These are phyloP conservation scores for Amanita polypyramis DNA, from an alignment of 768 basidiomycete genomes.

Conservation along the genomic window DNA sequence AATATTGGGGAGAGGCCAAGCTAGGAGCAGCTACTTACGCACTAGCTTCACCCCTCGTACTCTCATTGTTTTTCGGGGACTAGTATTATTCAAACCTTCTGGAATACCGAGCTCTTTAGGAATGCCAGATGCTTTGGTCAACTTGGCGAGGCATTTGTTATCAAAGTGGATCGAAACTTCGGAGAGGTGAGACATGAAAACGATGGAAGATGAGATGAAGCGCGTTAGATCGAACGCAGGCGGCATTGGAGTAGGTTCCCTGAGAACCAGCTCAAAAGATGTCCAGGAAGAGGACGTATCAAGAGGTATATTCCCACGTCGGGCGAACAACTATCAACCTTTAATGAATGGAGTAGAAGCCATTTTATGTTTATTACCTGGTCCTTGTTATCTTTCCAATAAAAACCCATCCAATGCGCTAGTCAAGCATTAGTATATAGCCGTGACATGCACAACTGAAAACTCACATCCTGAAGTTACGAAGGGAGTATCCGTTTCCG, in stretches of 20 bases:
- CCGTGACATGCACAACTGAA: not conserved
- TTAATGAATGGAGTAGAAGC: slow-evolving; percentile 3
- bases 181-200: slow-evolving; percentile 78
- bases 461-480: slow-evolving; percentile 65
- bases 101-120: slow-evolving; percentile 43
- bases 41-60: slow-evolving; percentile 54
- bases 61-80: slow-evolving; percentile 55
- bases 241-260: slow-evolving; percentile 74
- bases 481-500: slow-evolving; percentile 75
- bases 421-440: slow-evolving; percentile 9
- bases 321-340: slow-evolving; percentile 57
- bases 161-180: slow-evolving; percentile 80
- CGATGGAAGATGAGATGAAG: slow-evolving; percentile 85
- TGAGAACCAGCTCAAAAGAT: slow-evolving; percentile 78
- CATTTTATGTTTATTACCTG: slow-evolving; percentile 37
- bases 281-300: slow-evolving; percentile 51
- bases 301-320: slow-evolving; percentile 57
- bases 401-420: slow-evolving; percentile 92
- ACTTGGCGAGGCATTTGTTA: slow-evolving; percentile 54
- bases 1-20: not conserved
- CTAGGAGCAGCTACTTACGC: slow-evolving; percentile 28
- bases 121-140: slow-evolving; percentile 52
- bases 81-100: slow-evolving; percentile 43
- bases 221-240: slow-evolving; percentile 79
- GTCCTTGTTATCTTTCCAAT: slow-evolving; percentile 91